Percentiles rank a stretch among this genome's conserved stretches.
Evolutionary conservation across 805 yeast genomes (phyloP).

Genomic region (Metschnikowia amazonensis): DNA sequence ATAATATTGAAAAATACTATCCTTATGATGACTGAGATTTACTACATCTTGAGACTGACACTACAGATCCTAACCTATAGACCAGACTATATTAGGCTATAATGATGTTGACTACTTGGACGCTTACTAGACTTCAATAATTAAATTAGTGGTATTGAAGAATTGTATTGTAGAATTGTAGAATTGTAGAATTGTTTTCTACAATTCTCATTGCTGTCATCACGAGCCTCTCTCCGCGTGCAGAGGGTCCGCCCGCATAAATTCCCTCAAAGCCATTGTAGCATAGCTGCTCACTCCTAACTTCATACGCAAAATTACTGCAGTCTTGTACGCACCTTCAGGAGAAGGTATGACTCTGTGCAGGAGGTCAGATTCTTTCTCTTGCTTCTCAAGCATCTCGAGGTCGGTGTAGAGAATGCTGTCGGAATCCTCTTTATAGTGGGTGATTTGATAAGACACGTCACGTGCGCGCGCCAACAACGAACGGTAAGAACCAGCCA

Average conservation of each 20-base stretch:
- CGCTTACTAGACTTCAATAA: too few species aligned
- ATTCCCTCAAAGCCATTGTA: slow-evolving; percentile 94
- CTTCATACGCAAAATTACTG: slow-evolving; percentile 71
- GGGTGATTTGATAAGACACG: slow-evolving; percentile 58
- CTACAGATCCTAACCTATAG: too few species aligned
- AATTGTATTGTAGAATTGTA: too few species aligned
- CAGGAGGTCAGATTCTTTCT: slow-evolving; percentile 25
- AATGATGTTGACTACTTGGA: too few species aligned
- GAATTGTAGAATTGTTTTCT: too few species aligned
- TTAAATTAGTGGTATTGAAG: too few species aligned
- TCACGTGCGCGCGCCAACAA: slow-evolving; percentile 63
- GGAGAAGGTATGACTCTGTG: slow-evolving; percentile 19
- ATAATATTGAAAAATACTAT: too few species aligned
- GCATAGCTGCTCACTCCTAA: slow-evolving; percentile 90
- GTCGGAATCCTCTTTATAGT: slow-evolving; percentile 61
- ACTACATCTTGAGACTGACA: too few species aligned
- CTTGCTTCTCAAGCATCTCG: slow-evolving; percentile 35
- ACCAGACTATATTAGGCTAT: too few species aligned
- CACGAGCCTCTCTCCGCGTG: background rate
- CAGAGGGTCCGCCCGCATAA: slow-evolving; percentile 62
- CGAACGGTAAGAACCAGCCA: slow-evolving; percentile 85
- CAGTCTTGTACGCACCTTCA: slow-evolving; percentile 42
- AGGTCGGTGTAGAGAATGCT: slow-evolving; percentile 79
- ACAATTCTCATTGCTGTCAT: too few species aligned
- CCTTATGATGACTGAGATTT: too few species aligned